Base-by-base conservation (phyloP, 371 early-diverging fungal species). In the Apophysomyces variabilis region DNA sequence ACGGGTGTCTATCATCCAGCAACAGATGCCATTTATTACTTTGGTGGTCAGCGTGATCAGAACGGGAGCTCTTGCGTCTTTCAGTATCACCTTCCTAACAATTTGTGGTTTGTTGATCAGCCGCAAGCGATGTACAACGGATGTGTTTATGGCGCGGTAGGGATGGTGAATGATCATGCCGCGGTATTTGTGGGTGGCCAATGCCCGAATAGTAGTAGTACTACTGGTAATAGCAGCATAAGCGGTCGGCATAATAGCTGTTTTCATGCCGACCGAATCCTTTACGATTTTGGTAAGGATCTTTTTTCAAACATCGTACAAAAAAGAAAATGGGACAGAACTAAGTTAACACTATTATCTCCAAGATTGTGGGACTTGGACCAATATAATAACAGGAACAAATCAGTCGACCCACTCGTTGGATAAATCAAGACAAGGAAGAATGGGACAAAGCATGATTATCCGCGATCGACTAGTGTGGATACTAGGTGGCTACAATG, bases 391-490 rank as follows among this genome's bases (percentile, higher is more conserved):
- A 26, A 26, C 32, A n/a, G 21, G 54, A 50, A 21, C 9, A 21
- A 21, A 50, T 35, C 8, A 50, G 32, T 3, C 32, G 32, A 26
- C 0, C 32, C 54, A 50, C 1, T 9, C 21, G 32, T 21, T 50
- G 21, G 21, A 4, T 21, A 21, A 50, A 50, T 26, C 54, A 21
- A 21, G 32, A 32, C 21, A 61, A 26, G n/a, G 39, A 35, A 43
- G 61, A 37, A 61, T 61, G 61, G 61, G 61, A 13, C 61, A 61
- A 35, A 41, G 43, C 6, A 61, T 61, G 61, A 46, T 61, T 43
- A 36, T 61, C 39, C 37, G 61, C 12, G 32, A 41, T 9, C 18
- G 11, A 16, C 7, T 36, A 12, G 61, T 43, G n/a, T 61, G 61
- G 61, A 21, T 61, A 35, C 43, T 46, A 5, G 61, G 61, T 18